Base-by-base conservation (phyloP, 768 basidiomycete genomes). In the Hericium rajendrae region DNA sequence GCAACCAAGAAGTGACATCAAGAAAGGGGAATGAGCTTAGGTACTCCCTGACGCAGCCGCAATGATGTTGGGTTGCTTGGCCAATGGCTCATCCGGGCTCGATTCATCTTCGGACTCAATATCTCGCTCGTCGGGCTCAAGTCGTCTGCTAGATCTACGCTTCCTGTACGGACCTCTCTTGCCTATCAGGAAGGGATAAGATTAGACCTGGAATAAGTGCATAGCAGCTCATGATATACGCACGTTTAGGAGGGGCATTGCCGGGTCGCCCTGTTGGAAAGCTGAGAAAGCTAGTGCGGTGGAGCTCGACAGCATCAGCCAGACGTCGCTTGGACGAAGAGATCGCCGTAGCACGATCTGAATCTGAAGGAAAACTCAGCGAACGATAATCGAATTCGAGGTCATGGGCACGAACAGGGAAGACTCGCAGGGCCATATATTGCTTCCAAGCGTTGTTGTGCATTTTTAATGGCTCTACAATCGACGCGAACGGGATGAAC, bases 371-470 rank as follows among this genome's bases (percentile, higher is more conserved):
- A 51, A 20, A 15, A 4, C 11, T 51, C 10, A 28, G 49, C 16
- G 3, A 6, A 32, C 11, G 49, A 37, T 20, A 48, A 38, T 22
- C 13, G 26, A 2, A 41, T 13, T 32, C 18, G 24, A 2, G n/a
- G 13, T 48, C 37, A 20, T 10, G 41, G 8, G 43, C 6, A 60
- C 55, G 24, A 24, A 58, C 57, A 49, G 13, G 18, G n/a, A 28
- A 38, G 57, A 20, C 48, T 28, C 11, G 43, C 28, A 12, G 46
- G 26, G 20, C 60, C 60, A 48, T 61, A 62, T 15, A 62, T 61
- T 2, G 43, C 43, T 50, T 56, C 51, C 22, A 62, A 26, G 54
- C 62, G 62, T 1, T 40, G 41, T 53, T 56, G 50, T 24, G 60
- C 62, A n/a, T 51, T 58, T 22, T 28, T 32, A 38, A 62, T 38